Conservation (phyloP, 2,329 filamentous ascomycete species). For the Moelleriella libera region DNA sequence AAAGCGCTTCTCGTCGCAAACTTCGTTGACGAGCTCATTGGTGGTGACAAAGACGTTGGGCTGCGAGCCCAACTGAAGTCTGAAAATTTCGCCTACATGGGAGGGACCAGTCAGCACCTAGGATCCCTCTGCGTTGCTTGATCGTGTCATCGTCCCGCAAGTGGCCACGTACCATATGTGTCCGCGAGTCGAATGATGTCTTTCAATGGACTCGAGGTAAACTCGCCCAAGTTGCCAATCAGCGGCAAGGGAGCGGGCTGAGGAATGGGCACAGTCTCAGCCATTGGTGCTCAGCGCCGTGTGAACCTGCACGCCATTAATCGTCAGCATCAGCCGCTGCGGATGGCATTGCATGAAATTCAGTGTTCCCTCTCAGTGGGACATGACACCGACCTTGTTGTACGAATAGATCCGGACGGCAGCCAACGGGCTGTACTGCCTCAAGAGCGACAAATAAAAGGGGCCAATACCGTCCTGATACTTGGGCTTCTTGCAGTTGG, state of each 20-base stretch:
- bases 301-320: background rate
- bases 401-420: too few relatives aligned
- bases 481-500: too few relatives aligned
- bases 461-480: too few relatives aligned
- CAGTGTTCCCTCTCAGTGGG: too few relatives aligned
- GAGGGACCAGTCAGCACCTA: too few relatives aligned
- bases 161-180: constrained; percentile 40
- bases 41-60: constrained; percentile 36
- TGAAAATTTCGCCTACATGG: constrained; percentile 41
- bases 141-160: background rate
- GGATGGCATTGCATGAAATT: too few relatives aligned
- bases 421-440: too few relatives aligned
- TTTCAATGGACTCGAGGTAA: constrained; percentile 42
- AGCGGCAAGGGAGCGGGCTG: constrained; percentile 49
- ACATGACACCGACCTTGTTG: too few relatives aligned
- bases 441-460: too few relatives aligned
- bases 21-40: constrained; percentile 44
- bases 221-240: constrained; percentile 49
- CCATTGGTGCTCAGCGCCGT: constrained; percentile 10
- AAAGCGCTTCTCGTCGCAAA: constrained; percentile 54
- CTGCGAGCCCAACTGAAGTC: constrained; percentile 33
- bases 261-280: constrained; percentile 37
- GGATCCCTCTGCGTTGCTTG: too few relatives aligned
- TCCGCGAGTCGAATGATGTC: constrained; percentile 45
- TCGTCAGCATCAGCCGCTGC: background rate